Base-by-base conservation (phyloP, 306 rosid species). In the Prunus kanzakura region DNA sequence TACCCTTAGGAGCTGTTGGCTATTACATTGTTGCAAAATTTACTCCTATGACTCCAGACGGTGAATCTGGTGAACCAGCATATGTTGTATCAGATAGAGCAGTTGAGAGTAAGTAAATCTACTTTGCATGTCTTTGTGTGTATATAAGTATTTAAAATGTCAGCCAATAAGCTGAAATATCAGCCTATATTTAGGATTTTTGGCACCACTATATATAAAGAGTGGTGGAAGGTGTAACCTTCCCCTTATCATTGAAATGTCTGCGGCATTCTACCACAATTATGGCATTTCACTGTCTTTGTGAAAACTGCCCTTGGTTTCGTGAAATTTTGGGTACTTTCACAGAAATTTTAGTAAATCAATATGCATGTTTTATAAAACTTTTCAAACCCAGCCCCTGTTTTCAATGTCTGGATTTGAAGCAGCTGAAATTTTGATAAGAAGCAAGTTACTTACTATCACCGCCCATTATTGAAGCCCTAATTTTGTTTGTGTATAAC, bases 1-100 rank as follows among this genome's bases (percentile, higher is more conserved):
- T 95, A 80, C 98, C 99, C 55, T 86, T 95, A 62, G 97, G 96
- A 60, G 99, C 99, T 76, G 93, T 95, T 86, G 99, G 97, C 81
- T 92, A 65, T 74, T 88, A 92, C 78, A 86, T 95, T 55, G 98
- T 89, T 55, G 96, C 96, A 23, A 95, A 92, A 77, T 95, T 83
- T 78, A 88, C 84, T 11, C 99, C 99, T 22, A 89, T 92, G 97
- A 86, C 93, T 58, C 78, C 88, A 49, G 97, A 88, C 79, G 97
- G 98, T 74, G 96, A 89, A 87, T 86, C 84, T 67, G 99, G 99
- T 72, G 99, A 92, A 78, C 92, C 99, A 4, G 88, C 90, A 52
- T 91, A 74, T 81, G 87, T 75, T 38, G 89, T 91, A 80, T 92
- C 98, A 25, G 97, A 90, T 71, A 72, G 81, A 83, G 81, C 89